phyloP scores from a whole-genome alignment of 1,284 basidiomycete genomes.

The Bjerkandera adusta region DNA sequence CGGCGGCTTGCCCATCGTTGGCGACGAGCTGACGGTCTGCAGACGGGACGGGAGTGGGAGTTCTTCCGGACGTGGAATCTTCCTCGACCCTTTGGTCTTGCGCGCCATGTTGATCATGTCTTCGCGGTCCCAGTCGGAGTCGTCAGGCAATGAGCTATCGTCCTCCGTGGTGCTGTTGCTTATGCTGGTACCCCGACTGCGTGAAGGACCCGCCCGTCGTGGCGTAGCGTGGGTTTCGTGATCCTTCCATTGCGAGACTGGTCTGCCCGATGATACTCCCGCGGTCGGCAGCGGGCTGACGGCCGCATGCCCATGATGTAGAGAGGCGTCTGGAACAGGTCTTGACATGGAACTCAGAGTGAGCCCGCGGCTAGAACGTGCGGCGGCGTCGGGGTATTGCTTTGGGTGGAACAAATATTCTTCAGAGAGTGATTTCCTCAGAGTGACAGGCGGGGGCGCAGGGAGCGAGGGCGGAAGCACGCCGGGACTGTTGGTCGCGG shows the following conservation, averaged over 20 bases:
- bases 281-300: too few species aligned
- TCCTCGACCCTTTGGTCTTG: conserved; percentile 25
- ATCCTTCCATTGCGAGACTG: conserved; percentile 12
- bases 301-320: background rate
- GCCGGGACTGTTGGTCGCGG: conserved; percentile 23
- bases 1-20: conserved; percentile 25
- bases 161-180: conserved; percentile 45
- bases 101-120: conserved; percentile 25
- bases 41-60: conserved; percentile 17
- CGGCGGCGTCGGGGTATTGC: conserved; percentile 33
- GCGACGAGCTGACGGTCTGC: conserved; percentile 14
- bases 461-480: conserved; percentile 22
- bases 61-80: conserved; percentile 18
- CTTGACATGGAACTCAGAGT: conserved; percentile 21
- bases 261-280: background rate
- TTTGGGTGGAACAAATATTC: conserved; percentile 64
- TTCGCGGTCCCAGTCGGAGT: conserved; percentile 56
- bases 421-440: conserved; percentile 72
- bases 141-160: conserved; percentile 38
- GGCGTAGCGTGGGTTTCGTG: conserved; percentile 28
- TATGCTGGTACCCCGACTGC: conserved; percentile 54
- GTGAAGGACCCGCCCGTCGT: conserved; percentile 31
- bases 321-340: conserved; percentile 1
- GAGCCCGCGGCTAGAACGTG: conserved; percentile 34
- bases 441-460: conserved; percentile 33